Percentiles rank a stretch among this genome's conserved stretches.
phyloP scores from a whole-genome alignment of 2,329 filamentous ascomycete genomes.

The Aspergillus sp. region DNA sequence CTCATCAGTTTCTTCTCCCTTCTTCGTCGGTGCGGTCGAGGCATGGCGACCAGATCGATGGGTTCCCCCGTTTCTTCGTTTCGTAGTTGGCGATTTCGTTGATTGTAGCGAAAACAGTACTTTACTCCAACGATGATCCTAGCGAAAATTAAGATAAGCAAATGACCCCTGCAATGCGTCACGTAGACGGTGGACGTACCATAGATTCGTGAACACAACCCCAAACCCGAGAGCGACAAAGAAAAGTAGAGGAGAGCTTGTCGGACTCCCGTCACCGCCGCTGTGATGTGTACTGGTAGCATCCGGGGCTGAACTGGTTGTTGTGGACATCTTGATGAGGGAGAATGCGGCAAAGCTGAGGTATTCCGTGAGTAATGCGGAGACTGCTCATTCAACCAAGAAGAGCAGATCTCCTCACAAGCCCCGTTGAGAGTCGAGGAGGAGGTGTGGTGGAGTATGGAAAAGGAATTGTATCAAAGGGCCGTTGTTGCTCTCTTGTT shows the following conservation, averaged over 20 bases:
- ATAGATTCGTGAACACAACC: conserved; percentile 97
- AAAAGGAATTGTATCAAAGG: too few relatives aligned
- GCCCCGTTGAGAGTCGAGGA: too few relatives aligned
- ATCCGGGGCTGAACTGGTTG: conserved; percentile 23
- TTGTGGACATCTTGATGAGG: conserved; percentile 25
- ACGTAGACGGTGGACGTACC: conserved; percentile 59
- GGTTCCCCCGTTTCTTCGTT: conserved; percentile 78
- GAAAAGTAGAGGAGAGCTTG: conserved; percentile 76
- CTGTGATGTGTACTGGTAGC: conserved; percentile 26
- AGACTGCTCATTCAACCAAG: not conserved
- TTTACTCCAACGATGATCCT: conserved; percentile 99
- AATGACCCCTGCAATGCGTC: not conserved
- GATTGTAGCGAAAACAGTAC: conserved; percentile 98
- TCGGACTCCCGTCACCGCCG: conserved; percentile 45
- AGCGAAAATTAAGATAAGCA: not conserved
- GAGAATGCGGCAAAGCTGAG: not conserved
- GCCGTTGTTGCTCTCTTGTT: too few relatives aligned
- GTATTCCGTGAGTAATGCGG: not conserved
- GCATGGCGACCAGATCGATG: conserved; percentile 83
- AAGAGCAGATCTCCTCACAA: not conserved
- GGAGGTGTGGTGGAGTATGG: too few relatives aligned
- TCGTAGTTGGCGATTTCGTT: conserved; percentile 78
- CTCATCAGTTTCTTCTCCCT: conserved; percentile 98
- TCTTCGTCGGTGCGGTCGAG: conserved; percentile 77
- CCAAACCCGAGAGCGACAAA: conserved; percentile 96